Conservation (phyloP, 208 protist genomes). For the Naegleria gruberi region DNA sequence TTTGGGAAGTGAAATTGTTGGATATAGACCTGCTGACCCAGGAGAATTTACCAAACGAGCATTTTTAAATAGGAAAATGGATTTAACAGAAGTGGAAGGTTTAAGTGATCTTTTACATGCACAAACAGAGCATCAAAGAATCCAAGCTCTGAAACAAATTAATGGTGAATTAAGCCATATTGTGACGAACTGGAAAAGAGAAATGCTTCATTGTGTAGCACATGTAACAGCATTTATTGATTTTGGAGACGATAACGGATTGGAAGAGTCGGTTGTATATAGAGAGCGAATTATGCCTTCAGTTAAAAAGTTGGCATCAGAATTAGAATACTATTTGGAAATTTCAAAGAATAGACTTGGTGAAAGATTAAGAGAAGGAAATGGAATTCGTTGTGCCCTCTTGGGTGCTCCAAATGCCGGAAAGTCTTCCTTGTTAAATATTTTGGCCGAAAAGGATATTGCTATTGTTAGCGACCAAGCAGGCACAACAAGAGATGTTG, state of each 20-base stretch:
- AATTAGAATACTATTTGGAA: constrained; percentile 35
- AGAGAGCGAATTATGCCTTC: constrained; percentile 35
- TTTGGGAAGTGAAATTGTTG: constrained; percentile 24
- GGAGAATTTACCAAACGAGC: constrained; percentile 57
- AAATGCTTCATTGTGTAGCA: constrained; percentile 44
- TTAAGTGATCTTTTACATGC: constrained; percentile 58
- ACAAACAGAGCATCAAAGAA: constrained; percentile 51
- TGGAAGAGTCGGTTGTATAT: constrained; percentile 34
- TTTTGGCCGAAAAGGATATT: constrained; percentile 35
- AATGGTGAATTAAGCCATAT: constrained; percentile 38
- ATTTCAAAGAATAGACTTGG: constrained; percentile 3
- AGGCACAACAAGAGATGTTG: constrained; percentile 62
- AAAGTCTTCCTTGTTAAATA: constrained; percentile 59
- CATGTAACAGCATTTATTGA: constrained; percentile 63
- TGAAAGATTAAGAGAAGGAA: background rate
- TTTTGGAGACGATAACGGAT: constrained; percentile 61
- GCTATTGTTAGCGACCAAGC: constrained; percentile 56
- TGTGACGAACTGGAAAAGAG: constrained; percentile 20
- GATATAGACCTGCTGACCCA: constrained; percentile 43
- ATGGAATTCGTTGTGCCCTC: constrained; percentile 46
- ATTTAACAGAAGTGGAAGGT: constrained; percentile 58
- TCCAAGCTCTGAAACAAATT: constrained; percentile 48
- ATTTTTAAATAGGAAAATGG: constrained; percentile 56
- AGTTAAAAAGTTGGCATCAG: constrained; percentile 38
- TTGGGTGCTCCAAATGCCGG: constrained; percentile 61